Percentiles rank a stretch among this genome's conserved stretches.
phyloP scores from a whole-genome alignment of 1,139 yeast species.

The Taphrina deformans region DNA sequence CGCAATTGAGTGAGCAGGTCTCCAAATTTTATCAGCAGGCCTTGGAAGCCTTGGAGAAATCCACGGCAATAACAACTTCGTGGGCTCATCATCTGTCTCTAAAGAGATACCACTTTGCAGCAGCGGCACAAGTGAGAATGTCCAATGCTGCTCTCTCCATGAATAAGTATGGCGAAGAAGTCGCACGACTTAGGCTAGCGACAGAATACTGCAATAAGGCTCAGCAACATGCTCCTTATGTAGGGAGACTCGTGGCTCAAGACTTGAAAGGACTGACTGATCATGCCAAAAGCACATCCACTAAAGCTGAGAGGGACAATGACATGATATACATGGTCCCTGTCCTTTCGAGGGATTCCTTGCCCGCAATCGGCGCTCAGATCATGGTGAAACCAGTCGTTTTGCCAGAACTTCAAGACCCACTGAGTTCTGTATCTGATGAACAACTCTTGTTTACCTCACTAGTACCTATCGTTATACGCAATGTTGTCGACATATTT shows the following conservation, averaged over 20 bases:
- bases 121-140: conserved; percentile 67
- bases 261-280: conserved; percentile 54
- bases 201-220: conserved; percentile 49
- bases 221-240: conserved; percentile 48
- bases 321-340: conserved; percentile 71
- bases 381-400: conserved; percentile 58
- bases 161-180: conserved; percentile 67
- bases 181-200: conserved; percentile 57
- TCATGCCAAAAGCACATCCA: conserved; percentile 53
- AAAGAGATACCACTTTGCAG: conserved; percentile 63
- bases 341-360: conserved; percentile 55
- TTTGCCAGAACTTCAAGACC: conserved; percentile 48
- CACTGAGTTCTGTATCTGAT: conserved; percentile 41
- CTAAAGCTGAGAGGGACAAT: conserved; percentile 71
- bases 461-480: conserved; percentile 64
- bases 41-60: conserved; percentile 35
- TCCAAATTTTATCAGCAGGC: conserved; percentile 59
- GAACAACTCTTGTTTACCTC: conserved; percentile 52
- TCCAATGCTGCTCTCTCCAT: conserved; percentile 55
- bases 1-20: conserved; percentile 65
- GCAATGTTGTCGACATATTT: conserved; percentile 68
- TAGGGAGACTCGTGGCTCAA: conserved; percentile 49
- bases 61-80: conserved; percentile 44
- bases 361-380: conserved; percentile 54
- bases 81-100: conserved; percentile 64